Evolutionary conservation across 2,329 filamentous ascomycete species (phyloP), one percentile per base, ranked within the genome.

Genomic region (Phialophora macrospora): DNA sequence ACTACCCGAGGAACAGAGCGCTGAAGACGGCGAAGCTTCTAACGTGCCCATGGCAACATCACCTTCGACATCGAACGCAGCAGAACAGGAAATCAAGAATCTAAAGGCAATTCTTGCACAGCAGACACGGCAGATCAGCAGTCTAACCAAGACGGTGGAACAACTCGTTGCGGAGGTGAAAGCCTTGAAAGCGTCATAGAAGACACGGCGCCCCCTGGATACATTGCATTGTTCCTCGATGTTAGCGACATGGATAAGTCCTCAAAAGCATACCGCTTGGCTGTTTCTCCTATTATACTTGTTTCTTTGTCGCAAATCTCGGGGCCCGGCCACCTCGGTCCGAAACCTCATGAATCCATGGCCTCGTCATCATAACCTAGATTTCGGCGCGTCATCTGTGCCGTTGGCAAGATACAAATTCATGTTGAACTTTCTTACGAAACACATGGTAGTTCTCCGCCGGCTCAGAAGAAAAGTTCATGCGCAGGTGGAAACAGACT

Each of bases 51-150:
- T 30, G 32, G 61, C 28, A 8, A 20, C 55, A 7, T 28, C 57
- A 32, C 20, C 58, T 12, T 44, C 46, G 20, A n/a, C 30, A 38
- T 58, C 58, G 14, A 64, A 66, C 20, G 65, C 66, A 11, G 22
- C 70, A 46, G 68, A 73, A 44, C 57, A 66, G 12, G 72, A 73
- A 46, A 70, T 73, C 55, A 68, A 69, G 46, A 72, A 72, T 57
- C 56, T 73, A 52, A 72, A 72, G 58, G 65, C 71, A 4, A 54
- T 73, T 55, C 67, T 73, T 52, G 72, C 72, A 51, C 70, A 72
- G 58, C 72, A 73, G 62, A 70, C 71, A 41, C 67, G 67, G 49
- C 72, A 72, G 56, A 56, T 73, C 44, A 68, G 66, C 38, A 65
- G 56, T 24, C 52, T 72, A 63, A 67, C 70, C 38, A 64, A 71